Evolutionary conservation across 2,329 filamentous ascomycete genomes (phyloP), one percentile per base, ranked within the genome.

Genomic region (Podosphaera xanthii): DNA sequence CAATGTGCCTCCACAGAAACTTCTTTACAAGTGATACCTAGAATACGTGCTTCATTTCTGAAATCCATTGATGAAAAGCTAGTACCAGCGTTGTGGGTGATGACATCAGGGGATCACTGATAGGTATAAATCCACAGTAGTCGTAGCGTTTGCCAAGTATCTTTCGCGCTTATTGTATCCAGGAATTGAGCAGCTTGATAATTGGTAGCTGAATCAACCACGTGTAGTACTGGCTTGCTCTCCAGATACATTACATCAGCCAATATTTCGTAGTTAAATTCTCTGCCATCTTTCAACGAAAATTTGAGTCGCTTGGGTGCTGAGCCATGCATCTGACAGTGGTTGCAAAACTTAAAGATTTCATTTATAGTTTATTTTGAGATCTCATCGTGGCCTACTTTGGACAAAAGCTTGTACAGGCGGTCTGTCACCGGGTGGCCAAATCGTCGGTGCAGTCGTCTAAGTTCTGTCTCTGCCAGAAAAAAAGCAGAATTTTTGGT

Each of bases 41-140:
- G 22, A 22, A 22, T 22, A 22, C 22, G 22, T 22, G 22, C 56
- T 3, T 35, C 31, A 22, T 60, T 42, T 12, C 42, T 55, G 38
- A 60, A 59, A 35, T 61, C 56, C 35, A 49, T 59, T 40, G 22
- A 59, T 10, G 57, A 35, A 38, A 61, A 61, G 33, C 58, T 59
- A 22, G 49, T 58, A 31, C 58, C 60, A 33, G 46, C 22, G 40
- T 58, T 34, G 33, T 56, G 53, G 5, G 53, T 22, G 22, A 22
- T 22, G 22, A 22, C 22, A 22, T 22, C 22, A 22, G 22, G 22
- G 22, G 22, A 1, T 56, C 60, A 38, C 40, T 55, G 36, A 40
- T 61, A 61, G 7, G 42, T 61, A 42, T 61, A 42, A 12, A 60
- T 60, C 57, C 50, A 61, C 30, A 53, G 58, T 7, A 34, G 34